Conservation (phyloP, 495 filamentous ascomycete genomes). For the Lasiosphaeris hirsuta region DNA sequence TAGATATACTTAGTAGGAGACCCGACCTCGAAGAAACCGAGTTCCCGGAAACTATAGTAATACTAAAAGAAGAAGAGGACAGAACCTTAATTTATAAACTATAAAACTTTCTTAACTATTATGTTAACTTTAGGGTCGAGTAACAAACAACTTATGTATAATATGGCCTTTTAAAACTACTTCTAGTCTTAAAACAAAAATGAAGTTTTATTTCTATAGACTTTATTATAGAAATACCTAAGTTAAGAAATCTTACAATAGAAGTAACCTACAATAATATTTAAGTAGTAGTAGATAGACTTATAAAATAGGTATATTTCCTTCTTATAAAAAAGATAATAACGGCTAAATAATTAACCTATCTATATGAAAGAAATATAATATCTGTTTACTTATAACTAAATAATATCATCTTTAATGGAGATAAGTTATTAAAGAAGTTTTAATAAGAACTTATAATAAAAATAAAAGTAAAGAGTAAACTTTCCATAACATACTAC, state of each 20-base stretch:
- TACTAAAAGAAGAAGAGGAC: no score
- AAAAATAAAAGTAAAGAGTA: no score
- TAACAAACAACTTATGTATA: not conserved
- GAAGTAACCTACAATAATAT: not conserved
- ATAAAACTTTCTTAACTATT: no score
- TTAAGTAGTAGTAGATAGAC: not conserved
- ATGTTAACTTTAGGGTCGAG: no score
- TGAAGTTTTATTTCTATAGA: not conserved
- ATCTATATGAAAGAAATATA: not conserved
- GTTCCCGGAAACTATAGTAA: no score
- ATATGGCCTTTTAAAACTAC: not conserved
- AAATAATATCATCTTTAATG: not conserved
- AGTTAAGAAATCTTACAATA: not conserved
- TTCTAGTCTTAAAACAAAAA: no score
- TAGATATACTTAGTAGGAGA: no score
- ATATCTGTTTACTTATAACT: not conserved
- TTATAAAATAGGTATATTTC: not conserved
- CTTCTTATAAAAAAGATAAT: no score
- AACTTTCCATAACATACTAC: not conserved
- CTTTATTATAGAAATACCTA: not conserved
- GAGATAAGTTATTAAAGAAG: no score
- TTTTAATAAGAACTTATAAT: no score
- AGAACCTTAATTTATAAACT: no score
- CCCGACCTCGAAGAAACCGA: no score
- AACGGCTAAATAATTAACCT: constrained; percentile 1